Base-by-base conservation (phyloP, 1,284 basidiomycete species). In the Wallemia hederae region DNA sequence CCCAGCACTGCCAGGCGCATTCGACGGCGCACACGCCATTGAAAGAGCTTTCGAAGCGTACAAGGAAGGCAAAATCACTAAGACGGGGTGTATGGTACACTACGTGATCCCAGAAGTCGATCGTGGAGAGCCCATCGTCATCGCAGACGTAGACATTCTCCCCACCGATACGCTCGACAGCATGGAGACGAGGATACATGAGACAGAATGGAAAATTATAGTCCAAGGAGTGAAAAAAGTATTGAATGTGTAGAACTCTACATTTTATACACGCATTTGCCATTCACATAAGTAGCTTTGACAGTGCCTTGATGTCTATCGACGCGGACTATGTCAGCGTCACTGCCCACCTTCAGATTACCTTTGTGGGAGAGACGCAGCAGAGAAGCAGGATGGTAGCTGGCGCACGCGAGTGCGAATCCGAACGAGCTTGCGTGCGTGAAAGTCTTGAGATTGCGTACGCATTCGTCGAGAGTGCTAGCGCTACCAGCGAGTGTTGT, bases 21-120 rank as follows among this genome's bases (percentile, higher is more conserved):
- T 98, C 66, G 91, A 96, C 66, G 94, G 94, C 9, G 81, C 88
- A 2, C 77, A 85, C 67, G 90, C 91, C 0, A 87, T 97, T 61
- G 79, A 83, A 62, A 76, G 92, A 24, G 88, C 90, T 1, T 91
- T 80, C 68, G 86, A 87, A 63, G 90, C 90, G 0, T 92, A 83
- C 69, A 77, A 85, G 67, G 77, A 76, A 62, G 88, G 86, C 2
- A 81, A 88, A 67, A 80, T 90, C 60, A 72, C 74, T 33, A 73
- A 76, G 61, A 83, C 86, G 0, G 92, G 92, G 0, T 82, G 80
- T 1, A 98, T 98, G 92, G 82, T 97, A 0, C 92, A 98, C 72
- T 78, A 82, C 31, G 92, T 97, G 17, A 82, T 97, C 28, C 82
- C 82, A 63, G 87, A 92, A 68, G 90, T 98, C 14, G 94, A 98